A percentile compares a stretch with the other conserved stretches of the same genome.
Evolutionary conservation across 2,329 filamentous ascomycete genomes (phyloP).

Genomic region (Ceratocystis colombiana): DNA sequence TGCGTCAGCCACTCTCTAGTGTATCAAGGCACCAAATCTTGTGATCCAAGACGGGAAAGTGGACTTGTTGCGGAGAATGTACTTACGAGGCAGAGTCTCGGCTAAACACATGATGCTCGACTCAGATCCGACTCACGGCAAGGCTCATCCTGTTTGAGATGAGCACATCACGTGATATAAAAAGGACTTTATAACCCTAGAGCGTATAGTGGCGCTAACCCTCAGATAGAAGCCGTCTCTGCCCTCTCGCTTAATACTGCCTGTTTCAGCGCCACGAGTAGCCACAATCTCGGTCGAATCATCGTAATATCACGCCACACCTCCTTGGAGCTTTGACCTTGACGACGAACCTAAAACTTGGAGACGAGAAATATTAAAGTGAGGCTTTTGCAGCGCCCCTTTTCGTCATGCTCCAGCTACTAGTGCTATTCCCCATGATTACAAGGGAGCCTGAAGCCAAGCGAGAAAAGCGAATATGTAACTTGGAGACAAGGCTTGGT

Average conservation of each 20-base stretch:
- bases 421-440: too few species aligned
- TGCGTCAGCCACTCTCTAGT: neutral
- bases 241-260: neutral
- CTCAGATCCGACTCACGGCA: neutral
- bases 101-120: too few species aligned
- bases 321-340: neutral
- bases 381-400: neutral
- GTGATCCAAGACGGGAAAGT: slow-evolving; percentile 4
- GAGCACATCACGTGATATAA: neutral
- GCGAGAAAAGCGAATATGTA: neutral
- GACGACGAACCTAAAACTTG: too few species aligned
- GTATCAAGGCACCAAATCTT: neutral
- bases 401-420: too few species aligned
- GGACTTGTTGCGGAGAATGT: too few species aligned
- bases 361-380: neutral
- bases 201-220: neutral
- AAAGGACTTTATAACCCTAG: neutral
- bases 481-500: neutral
- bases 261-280: neutral
- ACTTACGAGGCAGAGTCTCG: too few species aligned
- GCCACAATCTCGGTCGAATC: neutral
- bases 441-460: neutral
- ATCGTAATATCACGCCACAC: neutral
- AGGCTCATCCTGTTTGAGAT: neutral
- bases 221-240: neutral